Conservation (phyloP, 345 rosid species). For the Aethionema arabicum region DNA sequence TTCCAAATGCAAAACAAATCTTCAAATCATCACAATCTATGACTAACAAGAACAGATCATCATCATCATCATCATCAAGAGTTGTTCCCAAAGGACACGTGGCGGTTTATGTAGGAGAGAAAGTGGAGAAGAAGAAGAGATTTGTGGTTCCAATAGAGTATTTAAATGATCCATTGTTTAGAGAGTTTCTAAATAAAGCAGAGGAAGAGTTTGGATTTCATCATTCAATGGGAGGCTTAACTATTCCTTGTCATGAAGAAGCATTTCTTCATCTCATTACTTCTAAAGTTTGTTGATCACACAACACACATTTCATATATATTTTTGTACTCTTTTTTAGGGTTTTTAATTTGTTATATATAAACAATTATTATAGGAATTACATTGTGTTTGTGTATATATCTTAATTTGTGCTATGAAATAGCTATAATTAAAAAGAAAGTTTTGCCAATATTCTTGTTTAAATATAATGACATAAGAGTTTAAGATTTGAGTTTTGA, state of each 20-base stretch:
- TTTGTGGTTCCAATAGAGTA: conserved; percentile 68
- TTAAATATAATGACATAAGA: background rate
- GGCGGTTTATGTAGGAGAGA: conserved; percentile 39
- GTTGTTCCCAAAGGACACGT: conserved; percentile 44
- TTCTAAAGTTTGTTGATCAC: conserved; percentile 38
- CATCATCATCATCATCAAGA: conserved; percentile 24
- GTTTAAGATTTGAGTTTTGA: background rate
- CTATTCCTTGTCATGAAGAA: conserved; percentile 76
- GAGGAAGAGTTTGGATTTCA: conserved; percentile 81
- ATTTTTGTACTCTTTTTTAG: conserved; percentile 13
- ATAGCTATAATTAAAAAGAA: background rate
- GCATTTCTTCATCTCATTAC: conserved; percentile 52
- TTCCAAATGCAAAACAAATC: conserved; percentile 39
- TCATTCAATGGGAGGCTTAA: conserved; percentile 77
- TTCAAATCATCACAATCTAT: conserved; percentile 40
- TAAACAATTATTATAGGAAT: conserved; percentile 10
- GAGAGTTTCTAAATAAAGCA: conserved; percentile 52
- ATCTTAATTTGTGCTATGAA: conserved; percentile 14
- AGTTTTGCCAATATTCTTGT: conserved; percentile 2
- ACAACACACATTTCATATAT: background rate
- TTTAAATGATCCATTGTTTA: conserved; percentile 67
- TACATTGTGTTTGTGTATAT: conserved; percentile 17
- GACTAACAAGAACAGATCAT: conserved; percentile 27
- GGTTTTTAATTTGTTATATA: too few relatives aligned
- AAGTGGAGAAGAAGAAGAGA: conserved; percentile 46